Evolutionary conservation across 257 asterid species (phyloP).

Genomic region (Nemophila menziesii): DNA sequence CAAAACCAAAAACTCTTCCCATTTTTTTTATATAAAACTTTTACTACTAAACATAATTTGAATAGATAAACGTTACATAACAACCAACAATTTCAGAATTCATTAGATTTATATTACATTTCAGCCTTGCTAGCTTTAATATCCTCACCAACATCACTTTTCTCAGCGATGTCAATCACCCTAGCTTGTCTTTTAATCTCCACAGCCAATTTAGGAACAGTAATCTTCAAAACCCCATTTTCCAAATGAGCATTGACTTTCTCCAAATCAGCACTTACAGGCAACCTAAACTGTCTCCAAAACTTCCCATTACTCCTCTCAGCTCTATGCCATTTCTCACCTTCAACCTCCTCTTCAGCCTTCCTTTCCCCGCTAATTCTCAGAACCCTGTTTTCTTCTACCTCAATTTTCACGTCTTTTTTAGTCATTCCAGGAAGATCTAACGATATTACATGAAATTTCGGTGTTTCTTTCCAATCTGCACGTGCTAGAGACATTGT

Average conservation of each 20-base stretch:
- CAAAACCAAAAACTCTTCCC: no score
- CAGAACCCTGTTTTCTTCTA: conserved; percentile 48
- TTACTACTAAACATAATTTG: no score
- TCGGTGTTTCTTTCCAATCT: conserved; percentile 66
- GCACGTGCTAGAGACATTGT: conserved; percentile 39
- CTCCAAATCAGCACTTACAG: conserved; percentile 55
- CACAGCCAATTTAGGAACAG: conserved; percentile 47
- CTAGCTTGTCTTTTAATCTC: conserved; percentile 36
- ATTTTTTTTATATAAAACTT: no score
- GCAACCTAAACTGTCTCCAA: conserved; percentile 76
- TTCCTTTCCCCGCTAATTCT: conserved; percentile 61
- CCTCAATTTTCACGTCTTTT: conserved; percentile 57
- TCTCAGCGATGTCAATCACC: conserved; percentile 29
- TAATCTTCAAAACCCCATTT: conserved; percentile 63
- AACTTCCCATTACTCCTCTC: conserved; percentile 66
- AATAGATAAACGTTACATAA: no score
- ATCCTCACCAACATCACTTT: conserved; percentile 5
- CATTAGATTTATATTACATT: background rate
- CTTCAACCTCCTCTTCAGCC: conserved; percentile 43
- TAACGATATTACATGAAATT: conserved; percentile 42
- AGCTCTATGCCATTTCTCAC: conserved; percentile 75
- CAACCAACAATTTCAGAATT: background rate
- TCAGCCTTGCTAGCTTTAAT: conserved; percentile 8
- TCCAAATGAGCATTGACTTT: conserved; percentile 42
- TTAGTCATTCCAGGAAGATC: conserved; percentile 67